Base-by-base conservation (phyloP, 139 green algal genomes). In the Closterium sp. region DNA sequence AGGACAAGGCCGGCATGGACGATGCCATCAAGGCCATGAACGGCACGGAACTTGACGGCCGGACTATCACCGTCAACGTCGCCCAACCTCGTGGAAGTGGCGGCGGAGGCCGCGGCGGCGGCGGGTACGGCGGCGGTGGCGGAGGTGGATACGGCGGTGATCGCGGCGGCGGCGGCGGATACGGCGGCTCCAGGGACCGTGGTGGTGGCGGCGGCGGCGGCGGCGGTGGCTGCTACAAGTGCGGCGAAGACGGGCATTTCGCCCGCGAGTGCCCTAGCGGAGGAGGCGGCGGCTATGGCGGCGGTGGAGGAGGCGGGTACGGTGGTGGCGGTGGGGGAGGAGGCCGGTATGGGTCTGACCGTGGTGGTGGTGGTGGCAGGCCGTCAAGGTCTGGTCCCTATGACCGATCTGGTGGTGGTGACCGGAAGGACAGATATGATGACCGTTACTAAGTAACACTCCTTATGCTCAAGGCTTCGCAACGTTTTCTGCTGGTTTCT, bases 11-110 rank as follows among this genome's bases (percentile, higher is more conserved):
- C 28, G 30, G 23, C 34, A 94, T 94, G 92, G 90, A 97, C 36
- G 91, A 91, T 43, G 91, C 96, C 16, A 95, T 97, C n/a, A 90
- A 91, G 2, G 88, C 95, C 38, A 94, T 98, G 95, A 96, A 98
- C 91, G 94, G 96, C 55, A 95, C 93, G 33, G 95, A 98, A 84
- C 87, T 98, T 23, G 96, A 97, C 5, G 96, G 95, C 2, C 95
- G 97, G 32, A 94, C 92, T 16, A 97, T 98, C 31, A 96, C 94
- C 0, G 96, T 97, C 0, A 96, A 94, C 28, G 88, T 88, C 7
- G 97, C 97, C 28, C 95, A 98, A 76, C 97, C 97, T 16, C 93
- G 97, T 92, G 32, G 84, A n/a, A 28, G 28, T 33, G 81, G 85
- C 31, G 43, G 84, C 91, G 89, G 89, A 2, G 31, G 91, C 31